Evolutionary conservation across 257 asterid species (phyloP).

Genomic region (Jacaranda copaia): DNA sequence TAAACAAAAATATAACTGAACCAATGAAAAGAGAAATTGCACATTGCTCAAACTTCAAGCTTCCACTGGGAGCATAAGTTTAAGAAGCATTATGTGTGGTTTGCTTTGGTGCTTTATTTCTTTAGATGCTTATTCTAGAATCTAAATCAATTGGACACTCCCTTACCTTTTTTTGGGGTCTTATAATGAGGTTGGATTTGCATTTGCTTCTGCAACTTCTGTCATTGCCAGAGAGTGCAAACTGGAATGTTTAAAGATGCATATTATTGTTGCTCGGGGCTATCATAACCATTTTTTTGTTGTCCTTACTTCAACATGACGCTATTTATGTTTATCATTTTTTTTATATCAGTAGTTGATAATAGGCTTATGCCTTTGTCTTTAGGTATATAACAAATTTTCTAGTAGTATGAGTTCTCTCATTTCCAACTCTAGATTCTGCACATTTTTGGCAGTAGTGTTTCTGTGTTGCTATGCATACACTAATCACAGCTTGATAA

Average conservation of each 20-base stretch:
- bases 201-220: neutral
- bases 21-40: neutral
- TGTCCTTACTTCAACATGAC: too few species aligned
- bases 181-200: too few species aligned
- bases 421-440: too few species aligned
- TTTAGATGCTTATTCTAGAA: neutral
- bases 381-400: too few species aligned
- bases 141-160: neutral
- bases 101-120: neutral
- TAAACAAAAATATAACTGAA: neutral
- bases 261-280: neutral
- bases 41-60: neutral
- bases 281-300: too few species aligned
- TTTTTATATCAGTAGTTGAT: too few species aligned
- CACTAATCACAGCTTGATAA: constrained; percentile 28
- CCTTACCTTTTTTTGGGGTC: too few species aligned
- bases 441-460: neutral
- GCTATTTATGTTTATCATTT: too few species aligned
- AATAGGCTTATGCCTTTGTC: too few species aligned
- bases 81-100: neutral
- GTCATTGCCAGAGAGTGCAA: neutral
- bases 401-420: too few species aligned
- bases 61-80: too few species aligned
- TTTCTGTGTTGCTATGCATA: neutral
- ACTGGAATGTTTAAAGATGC: neutral